Conservation (phyloP, 2,329 filamentous ascomycete species). For the Aspergillus viridinutans region DNA sequence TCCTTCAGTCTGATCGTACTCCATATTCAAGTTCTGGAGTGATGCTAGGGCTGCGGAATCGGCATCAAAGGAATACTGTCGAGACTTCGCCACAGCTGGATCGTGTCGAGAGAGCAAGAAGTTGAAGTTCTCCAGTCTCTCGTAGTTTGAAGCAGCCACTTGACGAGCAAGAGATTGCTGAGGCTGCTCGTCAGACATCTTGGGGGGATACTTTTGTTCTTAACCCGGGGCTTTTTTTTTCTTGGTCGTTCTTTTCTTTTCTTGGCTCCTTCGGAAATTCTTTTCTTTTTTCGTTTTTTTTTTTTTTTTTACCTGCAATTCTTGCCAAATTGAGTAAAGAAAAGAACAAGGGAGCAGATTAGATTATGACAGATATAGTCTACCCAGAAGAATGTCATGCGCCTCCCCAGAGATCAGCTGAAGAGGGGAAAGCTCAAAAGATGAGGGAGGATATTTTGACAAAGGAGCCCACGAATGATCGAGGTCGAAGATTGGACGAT, state of each 20-base stretch:
- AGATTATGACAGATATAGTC: slow-evolving; percentile 14
- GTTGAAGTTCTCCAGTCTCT: slow-evolving; percentile 37
- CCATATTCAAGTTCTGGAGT: slow-evolving; percentile 31
- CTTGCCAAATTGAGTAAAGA: slow-evolving; percentile 6
- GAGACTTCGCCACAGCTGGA: slow-evolving; percentile 26
- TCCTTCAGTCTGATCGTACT: slow-evolving; percentile 40
- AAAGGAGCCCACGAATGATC: slow-evolving; percentile 9
- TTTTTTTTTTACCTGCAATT: slow-evolving; percentile 4
- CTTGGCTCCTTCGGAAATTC: slow-evolving; percentile 11
- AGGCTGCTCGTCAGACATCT: slow-evolving; percentile 31
- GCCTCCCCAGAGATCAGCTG: slow-evolving; percentile 16
- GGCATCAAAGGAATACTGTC: slow-evolving; percentile 38
- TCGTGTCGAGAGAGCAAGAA: slow-evolving; percentile 33
- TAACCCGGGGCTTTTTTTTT: not conserved
- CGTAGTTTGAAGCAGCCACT: slow-evolving; percentile 22
- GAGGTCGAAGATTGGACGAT: slow-evolving; percentile 14
- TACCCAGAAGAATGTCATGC: slow-evolving; percentile 11
- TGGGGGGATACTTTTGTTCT: slow-evolving; percentile 11
- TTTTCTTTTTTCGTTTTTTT: slow-evolving; percentile 6
- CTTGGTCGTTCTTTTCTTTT: slow-evolving; percentile 7
- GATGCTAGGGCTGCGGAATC: slow-evolving; percentile 30
- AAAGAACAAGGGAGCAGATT: slow-evolving; percentile 11
- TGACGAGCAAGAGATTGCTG: slow-evolving; percentile 18
- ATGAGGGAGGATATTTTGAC: slow-evolving; percentile 6
- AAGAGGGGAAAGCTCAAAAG: slow-evolving; percentile 6